phyloP scores from a whole-genome alignment of 2,329 filamentous ascomycete genomes.

The Fusarium irregulare region DNA sequence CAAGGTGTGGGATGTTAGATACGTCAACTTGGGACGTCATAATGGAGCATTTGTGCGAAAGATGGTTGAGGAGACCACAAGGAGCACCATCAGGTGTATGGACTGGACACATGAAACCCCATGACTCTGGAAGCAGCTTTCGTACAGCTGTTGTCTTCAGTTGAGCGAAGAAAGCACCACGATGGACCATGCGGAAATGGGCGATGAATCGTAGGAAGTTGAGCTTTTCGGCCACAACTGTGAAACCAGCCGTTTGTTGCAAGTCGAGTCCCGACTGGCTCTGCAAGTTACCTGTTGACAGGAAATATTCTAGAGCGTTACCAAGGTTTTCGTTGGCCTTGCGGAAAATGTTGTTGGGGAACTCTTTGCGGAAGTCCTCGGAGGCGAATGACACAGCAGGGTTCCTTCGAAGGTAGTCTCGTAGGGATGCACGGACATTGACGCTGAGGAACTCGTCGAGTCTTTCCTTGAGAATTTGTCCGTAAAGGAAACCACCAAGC shows the following conservation, averaged over 20 bases:
- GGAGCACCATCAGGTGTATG: slow-evolving; percentile 97
- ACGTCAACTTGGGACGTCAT: slow-evolving; percentile 80
- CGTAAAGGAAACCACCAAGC: slow-evolving; percentile 91
- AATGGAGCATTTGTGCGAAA: slow-evolving; percentile 94
- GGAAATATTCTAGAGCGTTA: slow-evolving; percentile 89
- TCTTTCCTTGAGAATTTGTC: slow-evolving; percentile 94
- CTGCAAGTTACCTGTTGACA: slow-evolving; percentile 93
- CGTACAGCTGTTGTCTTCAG: slow-evolving; percentile 96
- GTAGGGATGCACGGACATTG: slow-evolving; percentile 62
- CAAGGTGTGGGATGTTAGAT: slow-evolving; percentile 75
- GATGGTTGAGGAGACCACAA: slow-evolving; percentile 93
- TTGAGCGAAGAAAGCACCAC: slow-evolving; percentile 98
- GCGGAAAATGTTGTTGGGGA: slow-evolving; percentile 79
- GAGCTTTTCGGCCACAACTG: slow-evolving; percentile 97
- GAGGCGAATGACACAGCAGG: slow-evolving; percentile 80
- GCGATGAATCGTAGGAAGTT: slow-evolving; percentile 99
- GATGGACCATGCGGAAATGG: slow-evolving; percentile 98
- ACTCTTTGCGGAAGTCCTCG: slow-evolving; percentile 81
- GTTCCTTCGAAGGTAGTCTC: slow-evolving; percentile 67
- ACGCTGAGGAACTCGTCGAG: slow-evolving; percentile 85
- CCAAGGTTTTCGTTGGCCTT: slow-evolving; percentile 91
- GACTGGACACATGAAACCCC: slow-evolving; percentile 97
- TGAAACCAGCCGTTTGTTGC: slow-evolving; percentile 94
- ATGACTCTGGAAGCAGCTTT: slow-evolving; percentile 94
- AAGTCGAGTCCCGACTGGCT: slow-evolving; percentile 93